A percentile compares a stretch with the other conserved stretches of the same genome.
These are phyloP conservation scores for Diaporthe ampelina DNA, from an alignment of 2,329 filamentous ascomycete species.

Conservation along the genomic window DNA sequence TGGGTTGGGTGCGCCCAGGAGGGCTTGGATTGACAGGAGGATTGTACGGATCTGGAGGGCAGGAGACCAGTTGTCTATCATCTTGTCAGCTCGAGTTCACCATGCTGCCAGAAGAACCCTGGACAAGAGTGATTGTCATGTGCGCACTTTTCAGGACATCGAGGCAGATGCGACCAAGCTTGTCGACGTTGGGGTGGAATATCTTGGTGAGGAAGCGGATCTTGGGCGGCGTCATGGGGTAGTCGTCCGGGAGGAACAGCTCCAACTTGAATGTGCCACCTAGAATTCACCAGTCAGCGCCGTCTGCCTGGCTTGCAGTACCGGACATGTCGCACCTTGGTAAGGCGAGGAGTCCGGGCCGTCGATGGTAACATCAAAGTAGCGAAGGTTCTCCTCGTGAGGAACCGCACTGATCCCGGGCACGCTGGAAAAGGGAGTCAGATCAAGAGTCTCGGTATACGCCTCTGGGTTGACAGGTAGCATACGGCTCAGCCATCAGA, in stretches of 20 bases:
- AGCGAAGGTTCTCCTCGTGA: constrained; percentile 96
- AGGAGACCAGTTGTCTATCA: constrained; percentile 95
- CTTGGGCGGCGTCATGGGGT: constrained; percentile 98
- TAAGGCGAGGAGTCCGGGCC: constrained; percentile 94
- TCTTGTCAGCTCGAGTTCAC: neutral
- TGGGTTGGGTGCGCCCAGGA: constrained; percentile 95
- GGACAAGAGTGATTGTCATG: neutral
- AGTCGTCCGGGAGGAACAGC: constrained; percentile 97
- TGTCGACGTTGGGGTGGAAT: constrained; percentile 99
- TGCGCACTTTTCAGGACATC: constrained; percentile 94
- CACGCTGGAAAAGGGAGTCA: constrained; percentile 70
- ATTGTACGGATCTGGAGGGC: constrained; percentile 98
- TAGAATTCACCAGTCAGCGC: constrained; percentile 46
- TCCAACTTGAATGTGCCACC: constrained; percentile 95
- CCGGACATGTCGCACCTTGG: constrained; percentile 74
- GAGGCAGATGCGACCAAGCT: constrained; percentile 95
- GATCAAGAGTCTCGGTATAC: constrained; percentile 30
- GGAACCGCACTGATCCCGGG: constrained; percentile 96
- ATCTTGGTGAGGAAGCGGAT: constrained; percentile 99
- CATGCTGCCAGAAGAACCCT: neutral
- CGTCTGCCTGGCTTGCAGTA: neutral
- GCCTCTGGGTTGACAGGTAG: neutral
- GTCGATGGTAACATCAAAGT: constrained; percentile 98
- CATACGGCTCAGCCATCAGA: constrained; percentile 95
- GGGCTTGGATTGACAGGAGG: constrained; percentile 96